Evolutionary conservation across 352 stramenopile species (phyloP).

Genomic region (Pythium grandisporangium): DNA sequence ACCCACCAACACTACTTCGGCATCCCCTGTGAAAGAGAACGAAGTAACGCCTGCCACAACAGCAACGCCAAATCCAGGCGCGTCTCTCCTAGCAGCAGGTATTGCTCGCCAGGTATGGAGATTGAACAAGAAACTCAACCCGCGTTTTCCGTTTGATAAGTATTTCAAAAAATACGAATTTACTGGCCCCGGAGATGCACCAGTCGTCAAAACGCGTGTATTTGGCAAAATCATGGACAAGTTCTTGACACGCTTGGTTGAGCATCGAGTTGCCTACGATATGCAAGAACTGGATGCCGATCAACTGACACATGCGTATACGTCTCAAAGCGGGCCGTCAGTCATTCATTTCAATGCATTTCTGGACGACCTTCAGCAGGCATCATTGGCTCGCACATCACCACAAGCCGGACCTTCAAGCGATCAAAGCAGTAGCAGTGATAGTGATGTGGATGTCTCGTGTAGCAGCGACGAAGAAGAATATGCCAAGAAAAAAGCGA

Average conservation of each 20-base stretch:
- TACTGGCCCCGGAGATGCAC: slow-evolving; percentile 8
- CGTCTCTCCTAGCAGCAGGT: slow-evolving; percentile 1
- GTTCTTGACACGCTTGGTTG: slow-evolving; percentile 49
- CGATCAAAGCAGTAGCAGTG: slow-evolving; percentile 16
- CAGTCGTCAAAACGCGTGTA: slow-evolving; percentile 36
- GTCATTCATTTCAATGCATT: slow-evolving; percentile 45
- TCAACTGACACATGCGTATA: slow-evolving; percentile 16
- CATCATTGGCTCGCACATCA: slow-evolving; percentile 12
- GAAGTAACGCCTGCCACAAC: background rate
- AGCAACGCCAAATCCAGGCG: background rate
- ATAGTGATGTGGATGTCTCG: slow-evolving; percentile 33
- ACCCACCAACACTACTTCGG: slow-evolving; percentile 1
- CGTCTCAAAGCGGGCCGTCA: background rate
- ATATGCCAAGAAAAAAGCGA: slow-evolving; percentile 12
- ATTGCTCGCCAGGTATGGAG: slow-evolving; percentile 17
- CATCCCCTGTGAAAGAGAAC: slow-evolving; percentile 4
- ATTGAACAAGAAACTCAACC: slow-evolving; percentile 33
- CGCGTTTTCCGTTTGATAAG: slow-evolving; percentile 61
- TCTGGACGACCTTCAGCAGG: slow-evolving; percentile 30
- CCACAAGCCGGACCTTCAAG: slow-evolving; percentile 1
- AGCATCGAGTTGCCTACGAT: slow-evolving; percentile 42
- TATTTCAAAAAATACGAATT: slow-evolving; percentile 67
- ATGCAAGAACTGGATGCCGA: slow-evolving; percentile 60
- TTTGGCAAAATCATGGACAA: slow-evolving; percentile 77
- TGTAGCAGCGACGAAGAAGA: slow-evolving; percentile 39